Conservation (phyloP, 768 basidiomycete species). For the Pilatotrama ljubarskyi region DNA sequence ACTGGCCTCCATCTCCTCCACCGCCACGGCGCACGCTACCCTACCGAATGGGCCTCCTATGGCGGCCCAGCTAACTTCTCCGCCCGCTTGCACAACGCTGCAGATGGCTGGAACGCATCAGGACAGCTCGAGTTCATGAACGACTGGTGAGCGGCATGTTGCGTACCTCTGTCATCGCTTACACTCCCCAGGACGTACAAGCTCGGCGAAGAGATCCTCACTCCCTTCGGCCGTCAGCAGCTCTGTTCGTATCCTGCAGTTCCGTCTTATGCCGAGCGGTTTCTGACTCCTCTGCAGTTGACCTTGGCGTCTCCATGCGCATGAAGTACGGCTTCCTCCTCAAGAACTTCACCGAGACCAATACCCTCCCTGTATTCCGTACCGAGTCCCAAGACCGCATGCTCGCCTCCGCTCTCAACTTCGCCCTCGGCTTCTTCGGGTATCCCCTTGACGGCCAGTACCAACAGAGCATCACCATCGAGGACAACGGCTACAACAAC, state of each 20-base stretch:
- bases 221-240: conserved; percentile 90
- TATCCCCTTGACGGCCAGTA: conserved; percentile 46
- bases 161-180: neutral
- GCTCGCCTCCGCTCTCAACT: conserved; percentile 53
- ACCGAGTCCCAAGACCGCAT: conserved; percentile 56
- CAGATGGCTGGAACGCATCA: conserved; percentile 60
- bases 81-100: conserved; percentile 51
- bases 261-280: neutral
- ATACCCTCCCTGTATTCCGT: conserved; percentile 49
- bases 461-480: conserved; percentile 45
- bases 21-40: conserved; percentile 75
- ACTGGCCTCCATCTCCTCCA: conserved; percentile 80
- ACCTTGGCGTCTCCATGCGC: conserved; percentile 44
- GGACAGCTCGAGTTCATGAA: conserved; percentile 78
- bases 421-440: conserved; percentile 54
- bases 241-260: conserved; percentile 52
- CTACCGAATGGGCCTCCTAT: conserved; percentile 61
- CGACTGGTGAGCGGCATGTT: conserved; percentile 56
- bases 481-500: conserved; percentile 47
- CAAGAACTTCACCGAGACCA: conserved; percentile 41
- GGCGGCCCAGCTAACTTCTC: conserved; percentile 65
- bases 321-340: conserved; percentile 46
- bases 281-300: conserved; percentile 28
- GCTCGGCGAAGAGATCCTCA: conserved; percentile 85
- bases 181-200: conserved; percentile 70